phyloP scores from a whole-genome alignment of 108 stramenopile species.

The Epithemia pelagica region DNA sequence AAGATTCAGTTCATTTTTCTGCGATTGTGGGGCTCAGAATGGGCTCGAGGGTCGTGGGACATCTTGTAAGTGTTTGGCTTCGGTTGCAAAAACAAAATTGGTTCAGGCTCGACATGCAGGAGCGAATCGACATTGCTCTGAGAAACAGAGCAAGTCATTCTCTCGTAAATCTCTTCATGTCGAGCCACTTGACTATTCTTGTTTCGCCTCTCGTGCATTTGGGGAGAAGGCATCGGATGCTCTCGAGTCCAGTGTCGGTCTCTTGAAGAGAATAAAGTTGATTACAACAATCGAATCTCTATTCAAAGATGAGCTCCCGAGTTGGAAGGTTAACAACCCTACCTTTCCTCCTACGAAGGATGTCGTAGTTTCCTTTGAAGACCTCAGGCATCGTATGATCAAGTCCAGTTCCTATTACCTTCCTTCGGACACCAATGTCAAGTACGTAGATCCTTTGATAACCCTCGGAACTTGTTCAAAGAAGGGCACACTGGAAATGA shows the following conservation, averaged over 20 bases:
- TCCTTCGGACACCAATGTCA: no score
- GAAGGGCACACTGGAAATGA: background rate
- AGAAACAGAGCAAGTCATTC: background rate
- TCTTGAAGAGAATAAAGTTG: background rate
- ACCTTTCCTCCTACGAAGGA: background rate
- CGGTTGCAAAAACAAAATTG: slow-evolving; percentile 25
- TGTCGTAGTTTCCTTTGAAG: background rate
- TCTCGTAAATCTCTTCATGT: background rate
- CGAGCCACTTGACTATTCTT: background rate
- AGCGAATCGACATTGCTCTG: background rate
- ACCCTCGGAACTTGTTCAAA: background rate
- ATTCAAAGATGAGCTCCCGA: background rate
- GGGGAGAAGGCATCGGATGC: background rate
- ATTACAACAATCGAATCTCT: background rate
- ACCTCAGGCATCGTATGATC: background rate
- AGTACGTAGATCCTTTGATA: no score
- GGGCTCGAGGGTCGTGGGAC: slow-evolving; percentile 28
- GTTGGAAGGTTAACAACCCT: background rate
- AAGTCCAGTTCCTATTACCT: no score
- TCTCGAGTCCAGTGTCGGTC: background rate
- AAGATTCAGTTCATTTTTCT: slow-evolving; percentile 75
- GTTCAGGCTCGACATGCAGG: slow-evolving; percentile 6
- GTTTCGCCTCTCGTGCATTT: background rate
- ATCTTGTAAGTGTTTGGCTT: slow-evolving; percentile 60
- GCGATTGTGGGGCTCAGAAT: slow-evolving; percentile 81